Percentiles rank a stretch among this genome's conserved stretches.
Conservation (phyloP, 371 early-diverging fungal species). For the Haplosporangium sp. region DNA sequence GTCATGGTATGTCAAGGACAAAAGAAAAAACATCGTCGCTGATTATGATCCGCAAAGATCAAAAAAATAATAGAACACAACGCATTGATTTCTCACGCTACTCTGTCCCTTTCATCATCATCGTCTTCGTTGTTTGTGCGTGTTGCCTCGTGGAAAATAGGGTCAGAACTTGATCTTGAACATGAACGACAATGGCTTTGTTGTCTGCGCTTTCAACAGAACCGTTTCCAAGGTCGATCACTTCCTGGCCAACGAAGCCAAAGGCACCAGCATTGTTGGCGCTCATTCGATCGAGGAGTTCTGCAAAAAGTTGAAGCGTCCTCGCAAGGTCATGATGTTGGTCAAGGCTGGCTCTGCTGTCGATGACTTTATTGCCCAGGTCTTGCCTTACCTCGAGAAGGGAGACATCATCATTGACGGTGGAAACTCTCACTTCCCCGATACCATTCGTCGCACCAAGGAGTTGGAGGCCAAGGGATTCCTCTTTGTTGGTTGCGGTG, state of each 20-base stretch:
- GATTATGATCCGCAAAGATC: neutral
- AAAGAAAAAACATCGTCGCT: neutral
- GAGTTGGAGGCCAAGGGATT: slow-evolving; percentile 90
- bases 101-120: neutral
- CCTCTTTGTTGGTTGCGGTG: slow-evolving; percentile 97
- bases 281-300: slow-evolving; percentile 95
- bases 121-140: neutral
- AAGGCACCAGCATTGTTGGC: slow-evolving; percentile 95
- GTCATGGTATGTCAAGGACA: slow-evolving; percentile 87
- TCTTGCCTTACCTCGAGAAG: slow-evolving; percentile 85
- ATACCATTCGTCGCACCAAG: slow-evolving; percentile 92
- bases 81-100: slow-evolving; percentile 14
- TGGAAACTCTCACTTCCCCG: slow-evolving; percentile 99
- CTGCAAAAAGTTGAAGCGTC: slow-evolving; percentile 91
- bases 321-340: slow-evolving; percentile 96
- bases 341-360: slow-evolving; percentile 98
- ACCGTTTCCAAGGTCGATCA: slow-evolving; percentile 95
- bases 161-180: slow-evolving; percentile 99
- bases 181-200: slow-evolving; percentile 97
- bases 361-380: slow-evolving; percentile 93
- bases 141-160: slow-evolving; percentile 57
- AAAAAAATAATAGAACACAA: neutral
- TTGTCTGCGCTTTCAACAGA: slow-evolving; percentile 97
- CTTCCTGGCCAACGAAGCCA: slow-evolving; percentile 96
- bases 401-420: slow-evolving; percentile 99